Percentiles rank a stretch among this genome's conserved stretches.
Conservation (phyloP, 192 early-diverging fungal genomes). For the Coemansia sp. region DNA sequence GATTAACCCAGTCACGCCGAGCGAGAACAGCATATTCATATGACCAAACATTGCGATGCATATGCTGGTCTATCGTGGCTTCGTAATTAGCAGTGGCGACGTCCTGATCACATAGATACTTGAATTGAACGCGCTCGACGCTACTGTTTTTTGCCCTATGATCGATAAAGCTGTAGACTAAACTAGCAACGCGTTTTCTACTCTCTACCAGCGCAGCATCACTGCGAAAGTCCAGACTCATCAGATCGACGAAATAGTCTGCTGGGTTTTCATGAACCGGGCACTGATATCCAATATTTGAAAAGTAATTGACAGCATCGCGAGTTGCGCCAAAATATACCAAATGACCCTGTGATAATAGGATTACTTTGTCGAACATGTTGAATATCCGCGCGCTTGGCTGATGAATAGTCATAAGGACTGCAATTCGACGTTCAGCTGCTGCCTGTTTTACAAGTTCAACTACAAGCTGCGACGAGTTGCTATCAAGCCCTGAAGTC, state of each 20-base stretch:
- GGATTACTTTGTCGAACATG: conserved; percentile 75
- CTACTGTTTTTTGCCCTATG: conserved; percentile 12
- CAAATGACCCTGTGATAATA: conserved; percentile 62
- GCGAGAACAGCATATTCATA: conserved; percentile 49
- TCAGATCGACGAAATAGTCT: conserved; percentile 67
- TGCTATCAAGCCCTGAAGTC: conserved; percentile 68
- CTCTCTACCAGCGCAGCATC: conserved; percentile 28
- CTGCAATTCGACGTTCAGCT: conserved; percentile 56
- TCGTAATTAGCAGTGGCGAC: conserved; percentile 1
- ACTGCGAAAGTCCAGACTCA: conserved; percentile 52
- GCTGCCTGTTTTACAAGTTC: conserved; percentile 60
- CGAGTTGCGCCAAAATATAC: conserved; percentile 60
- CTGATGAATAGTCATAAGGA: conserved; percentile 89
- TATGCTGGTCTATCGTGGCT: not conserved
- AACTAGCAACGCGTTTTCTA: conserved; percentile 30
- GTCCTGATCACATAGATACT: conserved; percentile 3
- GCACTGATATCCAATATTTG: conserved; percentile 55
- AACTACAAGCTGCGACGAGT: conserved; percentile 61
- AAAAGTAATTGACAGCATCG: conserved; percentile 47
- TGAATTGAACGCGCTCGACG: not conserved
- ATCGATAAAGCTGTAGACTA: conserved; percentile 32
- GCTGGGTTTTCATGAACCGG: conserved; percentile 69
- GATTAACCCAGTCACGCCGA: conserved; percentile 48
- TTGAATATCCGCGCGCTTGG: conserved; percentile 79
- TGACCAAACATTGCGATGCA: conserved; percentile 37